These are phyloP conservation scores for Coemansia sp. DNA, from an alignment of 192 early-diverging fungal genomes.

Conservation along the genomic window DNA sequence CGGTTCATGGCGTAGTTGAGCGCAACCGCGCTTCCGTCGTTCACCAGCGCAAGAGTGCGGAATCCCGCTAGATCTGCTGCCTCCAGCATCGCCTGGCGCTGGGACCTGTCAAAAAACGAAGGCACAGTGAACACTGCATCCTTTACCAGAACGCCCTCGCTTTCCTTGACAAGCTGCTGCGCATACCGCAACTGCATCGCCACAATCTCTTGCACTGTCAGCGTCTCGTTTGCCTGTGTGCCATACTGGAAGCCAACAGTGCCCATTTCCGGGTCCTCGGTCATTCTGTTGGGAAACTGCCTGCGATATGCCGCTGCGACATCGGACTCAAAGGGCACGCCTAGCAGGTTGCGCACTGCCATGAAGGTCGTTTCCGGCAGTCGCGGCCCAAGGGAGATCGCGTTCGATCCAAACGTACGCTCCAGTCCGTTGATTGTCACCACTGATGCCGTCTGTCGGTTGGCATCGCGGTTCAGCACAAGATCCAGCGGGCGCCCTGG, in stretches of 20 bases:
- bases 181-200: slow-evolving; percentile 93
- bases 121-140: slow-evolving; percentile 97
- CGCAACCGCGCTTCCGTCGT: slow-evolving; percentile 96
- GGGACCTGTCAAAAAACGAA: slow-evolving; percentile 84
- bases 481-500: slow-evolving; percentile 89
- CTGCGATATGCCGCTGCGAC: slow-evolving; percentile 70
- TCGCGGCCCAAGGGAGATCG: slow-evolving; percentile 57
- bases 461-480: slow-evolving; percentile 91
- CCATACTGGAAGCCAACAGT: slow-evolving; percentile 74
- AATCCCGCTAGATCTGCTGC: slow-evolving; percentile 90
- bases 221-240: slow-evolving; percentile 52
- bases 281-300: slow-evolving; percentile 80
- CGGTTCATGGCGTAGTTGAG: slow-evolving; percentile 87
- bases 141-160: slow-evolving; percentile 72
- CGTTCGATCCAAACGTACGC: slow-evolving; percentile 77
- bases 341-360: slow-evolving; percentile 83
- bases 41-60: slow-evolving; percentile 78
- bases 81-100: slow-evolving; percentile 92
- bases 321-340: slow-evolving; percentile 73
- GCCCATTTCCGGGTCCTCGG: slow-evolving; percentile 64
- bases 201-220: slow-evolving; percentile 86
- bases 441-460: slow-evolving; percentile 88
- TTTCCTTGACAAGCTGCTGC: slow-evolving; percentile 77
- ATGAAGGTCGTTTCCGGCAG: slow-evolving; percentile 79
- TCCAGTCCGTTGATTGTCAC: slow-evolving; percentile 82